Evolutionary conservation across 2,329 filamentous ascomycete species (phyloP).

Genomic region (Cladosporium austrohemisphaericum): DNA sequence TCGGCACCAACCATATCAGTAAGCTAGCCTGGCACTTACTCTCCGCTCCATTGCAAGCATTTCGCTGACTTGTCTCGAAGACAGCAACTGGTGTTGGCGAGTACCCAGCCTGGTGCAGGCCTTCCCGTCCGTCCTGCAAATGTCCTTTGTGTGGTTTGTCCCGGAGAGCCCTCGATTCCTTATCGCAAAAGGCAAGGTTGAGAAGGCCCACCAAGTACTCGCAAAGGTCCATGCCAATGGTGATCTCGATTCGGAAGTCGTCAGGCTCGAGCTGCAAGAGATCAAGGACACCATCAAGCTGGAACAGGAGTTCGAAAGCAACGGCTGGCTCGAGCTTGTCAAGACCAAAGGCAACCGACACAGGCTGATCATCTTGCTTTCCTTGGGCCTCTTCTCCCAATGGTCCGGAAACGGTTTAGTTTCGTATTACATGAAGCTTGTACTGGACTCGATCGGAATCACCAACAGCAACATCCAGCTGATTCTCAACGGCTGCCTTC

Average conservation of each 20-base stretch:
- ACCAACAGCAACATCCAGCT: slow-evolving; percentile 36
- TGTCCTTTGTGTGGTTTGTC: slow-evolving; percentile 48
- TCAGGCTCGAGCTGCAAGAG: slow-evolving; percentile 48
- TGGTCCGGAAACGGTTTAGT: slow-evolving; percentile 55
- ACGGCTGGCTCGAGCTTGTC: slow-evolving; percentile 45
- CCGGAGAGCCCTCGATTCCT: slow-evolving; percentile 61
- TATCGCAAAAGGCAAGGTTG: slow-evolving; percentile 48
- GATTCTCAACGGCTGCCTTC: slow-evolving; percentile 48
- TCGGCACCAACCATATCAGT: slow-evolving; percentile 40
- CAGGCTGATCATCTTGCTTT: slow-evolving; percentile 52
- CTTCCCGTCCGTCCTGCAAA: slow-evolving; percentile 43
- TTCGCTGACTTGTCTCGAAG: background rate
- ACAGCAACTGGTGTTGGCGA: slow-evolving; percentile 49
- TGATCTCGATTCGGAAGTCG: slow-evolving; percentile 43
- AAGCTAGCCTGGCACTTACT: background rate
- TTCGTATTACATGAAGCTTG: slow-evolving; percentile 39
- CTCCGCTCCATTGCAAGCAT: background rate
- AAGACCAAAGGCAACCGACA: slow-evolving; percentile 53
- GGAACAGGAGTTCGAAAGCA: slow-evolving; percentile 47
- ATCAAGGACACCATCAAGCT: slow-evolving; percentile 48
- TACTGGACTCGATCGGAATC: slow-evolving; percentile 36
- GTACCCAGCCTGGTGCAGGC: slow-evolving; percentile 54
- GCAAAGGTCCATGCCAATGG: slow-evolving; percentile 52
- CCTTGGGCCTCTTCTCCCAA: slow-evolving; percentile 55
- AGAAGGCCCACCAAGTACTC: slow-evolving; percentile 51